Conservation (phyloP, 1,139 yeast genomes). For the Saccharomyces hybrid region DNA sequence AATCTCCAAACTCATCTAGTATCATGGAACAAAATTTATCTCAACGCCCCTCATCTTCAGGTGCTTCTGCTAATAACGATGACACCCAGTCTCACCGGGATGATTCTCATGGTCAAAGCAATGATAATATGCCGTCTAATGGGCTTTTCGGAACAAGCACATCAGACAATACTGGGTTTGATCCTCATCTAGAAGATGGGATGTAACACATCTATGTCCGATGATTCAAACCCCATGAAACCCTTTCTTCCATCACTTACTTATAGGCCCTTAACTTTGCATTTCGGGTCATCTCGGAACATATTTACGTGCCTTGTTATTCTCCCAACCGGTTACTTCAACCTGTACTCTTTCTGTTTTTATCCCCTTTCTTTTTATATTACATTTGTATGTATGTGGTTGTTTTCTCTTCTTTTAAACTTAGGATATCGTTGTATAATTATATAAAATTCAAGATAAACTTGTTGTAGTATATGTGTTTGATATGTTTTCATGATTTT, state of each 20-base stretch:
- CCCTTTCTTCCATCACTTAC: neutral
- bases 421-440: neutral
- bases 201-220: constrained; percentile 8
- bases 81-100: neutral
- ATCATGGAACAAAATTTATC: neutral
- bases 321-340: neutral
- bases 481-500: neutral
- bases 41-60: neutral
- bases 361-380: neutral
- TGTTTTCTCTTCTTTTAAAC: neutral
- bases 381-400: neutral
- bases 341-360: neutral
- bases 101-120: neutral
- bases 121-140: constrained; percentile 3
- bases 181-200: constrained; percentile 18
- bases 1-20: neutral
- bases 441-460: constrained; percentile 1
- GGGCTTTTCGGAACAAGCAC: constrained; percentile 13
- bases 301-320: neutral
- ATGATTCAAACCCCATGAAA: neutral
- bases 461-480: constrained; percentile 2
- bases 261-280: neutral
- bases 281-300: neutral
- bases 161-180: constrained; percentile 16
- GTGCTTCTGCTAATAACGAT: neutral